Evolutionary conservation across 306 rosid genomes (phyloP), one percentile per base, ranked within the genome.

Genomic region (Citrullus amarus): DNA sequence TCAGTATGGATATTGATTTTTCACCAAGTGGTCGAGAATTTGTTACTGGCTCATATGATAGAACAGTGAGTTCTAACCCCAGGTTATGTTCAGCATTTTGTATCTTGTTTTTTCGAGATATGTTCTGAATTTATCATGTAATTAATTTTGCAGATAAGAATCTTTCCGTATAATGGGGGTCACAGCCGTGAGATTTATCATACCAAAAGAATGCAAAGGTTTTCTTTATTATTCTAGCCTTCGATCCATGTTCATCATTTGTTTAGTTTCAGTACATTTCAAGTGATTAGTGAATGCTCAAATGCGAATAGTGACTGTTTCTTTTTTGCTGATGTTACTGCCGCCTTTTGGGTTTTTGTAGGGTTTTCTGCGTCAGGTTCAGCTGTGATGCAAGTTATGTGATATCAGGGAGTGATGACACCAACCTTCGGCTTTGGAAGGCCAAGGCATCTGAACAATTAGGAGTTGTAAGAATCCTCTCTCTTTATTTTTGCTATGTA

Each of bases 11-110:
- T 81, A 89, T 95, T 77, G 97, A 95, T 85, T 95, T 85, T 80
- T 91, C 99, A 70, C 99, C 99, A 83, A 91, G 97, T 79, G 99
- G 99, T 48, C 90, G 97, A 70, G 99, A 95, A 84, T 95, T 95
- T 86, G 99, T 95, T 51, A 95, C 99, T 58, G 99, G 97, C 66
- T 92, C 99, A 76, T 92, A 95, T 80, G 99, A 95, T 85, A 91
- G 97, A 90, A 88, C 99, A 28, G 99, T 95, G 84, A 88, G 97
- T 86, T 79, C 44, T n/a, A 15, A 39, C 73, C 82, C 84, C 63
- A 2, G 28, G 44, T 63, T 67, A 51, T 76, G 28, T 63, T 57
- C 41, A 62, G 58, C 79, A 4, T 22, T 32, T 32, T 55, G 8
- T 55, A 22, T 20, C 20, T 36, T 62, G 39, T 60, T 50, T 44